phyloP scores from a whole-genome alignment of 2,329 filamentous ascomycete genomes.

The Pestalotiopsis sp. region DNA sequence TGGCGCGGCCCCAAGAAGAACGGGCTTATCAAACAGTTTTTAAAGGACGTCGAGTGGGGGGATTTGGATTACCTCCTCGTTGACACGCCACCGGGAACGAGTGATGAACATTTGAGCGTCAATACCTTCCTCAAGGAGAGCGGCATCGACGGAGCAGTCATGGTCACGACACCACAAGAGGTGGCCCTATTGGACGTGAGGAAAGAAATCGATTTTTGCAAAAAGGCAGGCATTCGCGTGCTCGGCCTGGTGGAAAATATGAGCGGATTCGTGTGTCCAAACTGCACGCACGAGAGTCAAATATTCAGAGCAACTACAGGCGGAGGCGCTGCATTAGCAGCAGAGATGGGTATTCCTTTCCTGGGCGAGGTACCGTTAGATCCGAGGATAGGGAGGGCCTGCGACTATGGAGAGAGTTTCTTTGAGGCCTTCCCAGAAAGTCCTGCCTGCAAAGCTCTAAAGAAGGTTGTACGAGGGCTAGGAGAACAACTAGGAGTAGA shows the following conservation, averaged over 20 bases:
- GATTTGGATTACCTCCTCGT: slow-evolving; percentile 91
- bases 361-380: slow-evolving; percentile 89
- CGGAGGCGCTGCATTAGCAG: slow-evolving; percentile 76
- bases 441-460: slow-evolving; percentile 83
- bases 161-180: slow-evolving; percentile 95
- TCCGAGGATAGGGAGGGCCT: slow-evolving; percentile 92
- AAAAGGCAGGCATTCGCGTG: slow-evolving; percentile 87
- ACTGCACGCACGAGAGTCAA: slow-evolving; percentile 78
- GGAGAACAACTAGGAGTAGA: slow-evolving; percentile 67
- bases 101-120: slow-evolving; percentile 92
- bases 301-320: slow-evolving; percentile 94
- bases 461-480: slow-evolving; percentile 76
- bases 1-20: slow-evolving; percentile 99
- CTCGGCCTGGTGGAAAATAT: slow-evolving; percentile 96
- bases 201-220: slow-evolving; percentile 97
- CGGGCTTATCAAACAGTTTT: slow-evolving; percentile 94
- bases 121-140: slow-evolving; percentile 90
- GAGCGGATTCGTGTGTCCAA: slow-evolving; percentile 95
- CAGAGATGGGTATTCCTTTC: slow-evolving; percentile 87
- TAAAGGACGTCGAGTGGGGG: slow-evolving; percentile 98
- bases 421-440: slow-evolving; percentile 93
- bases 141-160: slow-evolving; percentile 88
- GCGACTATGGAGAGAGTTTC: slow-evolving; percentile 97
- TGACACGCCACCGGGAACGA: slow-evolving; percentile 93
- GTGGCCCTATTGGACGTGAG: slow-evolving; percentile 89